phyloP scores from a whole-genome alignment of 176 grass and related monocot species.

The Carex pumila region DNA sequence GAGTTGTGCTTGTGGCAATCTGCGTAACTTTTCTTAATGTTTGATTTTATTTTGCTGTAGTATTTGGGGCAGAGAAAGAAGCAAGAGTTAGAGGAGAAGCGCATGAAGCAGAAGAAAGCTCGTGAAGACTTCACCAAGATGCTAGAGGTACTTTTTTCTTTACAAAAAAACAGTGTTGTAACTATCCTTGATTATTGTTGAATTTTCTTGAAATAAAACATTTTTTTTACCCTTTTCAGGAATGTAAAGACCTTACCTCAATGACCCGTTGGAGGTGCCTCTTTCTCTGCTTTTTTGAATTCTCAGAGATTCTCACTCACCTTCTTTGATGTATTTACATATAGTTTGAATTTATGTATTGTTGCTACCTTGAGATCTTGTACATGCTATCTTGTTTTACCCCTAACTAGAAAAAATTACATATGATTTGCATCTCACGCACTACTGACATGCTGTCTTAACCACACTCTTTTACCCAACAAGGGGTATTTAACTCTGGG shows the following conservation, averaged over 20 bases:
- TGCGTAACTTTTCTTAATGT: neutral
- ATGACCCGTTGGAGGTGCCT: slow-evolving; percentile 77
- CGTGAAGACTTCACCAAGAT: slow-evolving; percentile 83
- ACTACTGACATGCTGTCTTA: neutral
- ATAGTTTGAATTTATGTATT: neutral
- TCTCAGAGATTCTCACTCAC: neutral
- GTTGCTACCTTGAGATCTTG: neutral
- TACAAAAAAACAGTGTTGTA: neutral
- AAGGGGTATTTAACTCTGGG: no score
- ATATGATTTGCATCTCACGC: neutral
- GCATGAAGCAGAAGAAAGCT: slow-evolving; percentile 86
- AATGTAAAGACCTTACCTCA: slow-evolving; percentile 76
- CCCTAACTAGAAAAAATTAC: neutral
- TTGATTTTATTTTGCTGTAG: slow-evolving; percentile 31
- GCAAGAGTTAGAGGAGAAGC: slow-evolving; percentile 69
- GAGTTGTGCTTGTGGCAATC: neutral
- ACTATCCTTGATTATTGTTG: neutral
- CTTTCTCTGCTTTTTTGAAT: slow-evolving; percentile 10
- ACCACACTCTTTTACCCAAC: neutral
- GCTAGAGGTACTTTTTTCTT: slow-evolving; percentile 61
- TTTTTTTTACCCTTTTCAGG: slow-evolving; percentile 41
- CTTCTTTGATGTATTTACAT: neutral
- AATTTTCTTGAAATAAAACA: slow-evolving; percentile 7
- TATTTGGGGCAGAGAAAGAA: slow-evolving; percentile 96
- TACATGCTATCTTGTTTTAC: neutral